Evolutionary conservation across 176 grass and related monocot species (phyloP), one percentile per base, ranked within the genome.

Genomic region (Phoenix roebelenii): DNA sequence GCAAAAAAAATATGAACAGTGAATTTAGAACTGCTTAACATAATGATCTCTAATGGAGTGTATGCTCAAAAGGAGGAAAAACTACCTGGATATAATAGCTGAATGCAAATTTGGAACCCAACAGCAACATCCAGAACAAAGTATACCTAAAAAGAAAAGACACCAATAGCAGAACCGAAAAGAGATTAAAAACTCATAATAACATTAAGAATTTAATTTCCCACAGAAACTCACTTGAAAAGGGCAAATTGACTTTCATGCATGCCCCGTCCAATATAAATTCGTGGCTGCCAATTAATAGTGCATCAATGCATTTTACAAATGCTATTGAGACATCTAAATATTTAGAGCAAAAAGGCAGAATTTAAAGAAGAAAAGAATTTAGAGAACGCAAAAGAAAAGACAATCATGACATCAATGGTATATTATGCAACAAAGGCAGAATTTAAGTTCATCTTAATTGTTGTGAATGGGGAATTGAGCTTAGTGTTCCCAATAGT

Each of bases 241-340:
- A 96, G 83, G 70, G 80, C 54, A 81, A 80, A 62, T 51, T 87
- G 81, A 67, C 81, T 96, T 81, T 96, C 92, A 59, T 96, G 92
- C 92, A 96, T 96, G 48, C 86, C 92, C 70, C 92, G 86, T n/a
- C 92, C 87, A 85, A 96, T 86, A 61, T 88, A 96, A 85, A 96
- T 90, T 66, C 92, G 76, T 77, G 85, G 89, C 92, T 96, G 75
- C 69, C 72, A 64, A 58, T 44, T 14, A 54, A 44, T 16, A 28
- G 10, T 44, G 35, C 35, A 24, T 64, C 62, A 54, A 35, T 66
- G 54, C 5, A 52, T 55, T 79, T 59, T 75, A 26, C 15, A 26
- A 57, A 58, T 29, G 25, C 58, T 52, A 20, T 25, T 23, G 23
- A 35, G 16, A 48, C 18, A 52, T 60, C 1, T 44, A 54, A 19